Evolutionary conservation across 345 rosid species (phyloP), one percentile per base, ranked within the genome.

Genomic region (Arabis alpina): DNA sequence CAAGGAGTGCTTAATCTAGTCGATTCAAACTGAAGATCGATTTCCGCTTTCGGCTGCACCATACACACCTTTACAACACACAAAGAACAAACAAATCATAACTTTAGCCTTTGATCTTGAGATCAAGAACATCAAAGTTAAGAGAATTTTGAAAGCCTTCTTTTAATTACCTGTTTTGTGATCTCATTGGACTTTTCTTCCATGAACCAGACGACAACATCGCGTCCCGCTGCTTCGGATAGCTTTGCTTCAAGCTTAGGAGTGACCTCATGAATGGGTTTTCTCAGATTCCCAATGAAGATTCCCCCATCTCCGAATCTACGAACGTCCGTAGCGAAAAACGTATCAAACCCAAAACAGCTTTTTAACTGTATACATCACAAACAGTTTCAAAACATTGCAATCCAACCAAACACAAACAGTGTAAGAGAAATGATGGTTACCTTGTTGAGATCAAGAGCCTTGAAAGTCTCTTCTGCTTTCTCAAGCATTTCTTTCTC

Each of bases 301-400:
- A 93, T 88, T 1, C 98, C 98, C 6, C 98, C 98, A 83, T 90
- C 98, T 61, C 97, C 98, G 66, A 93, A 93, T 61, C 98, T 83
- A 76, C 98, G 84, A 70, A 84, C 92, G 69, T 90, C 96, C 12
- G 97, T 90, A 2, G 97, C 96, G 32, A 88, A 93, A 71, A 93
- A 93, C 5, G 96, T 88, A 77, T 90, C 85, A 13, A 90, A 90
- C 5, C 98, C 96, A 23, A 88, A 93, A 72, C 97, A 93, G 81
- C 84, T 85, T 79, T 76, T 93, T 60, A 90, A 82, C 98, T 93
- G 88, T 62, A 10, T 36, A 69, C 56, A 53, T n/a, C 72, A 79
- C 79, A 66, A 51, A 47, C 61, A 16, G 0, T 40, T 45, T 63
- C 30, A 68, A 10, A 48, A 55, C 28, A 8, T 68, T 6, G 6